Conservation (phyloP, 2,329 filamentous ascomycete species). For the Chrysoporthe cubensis region DNA sequence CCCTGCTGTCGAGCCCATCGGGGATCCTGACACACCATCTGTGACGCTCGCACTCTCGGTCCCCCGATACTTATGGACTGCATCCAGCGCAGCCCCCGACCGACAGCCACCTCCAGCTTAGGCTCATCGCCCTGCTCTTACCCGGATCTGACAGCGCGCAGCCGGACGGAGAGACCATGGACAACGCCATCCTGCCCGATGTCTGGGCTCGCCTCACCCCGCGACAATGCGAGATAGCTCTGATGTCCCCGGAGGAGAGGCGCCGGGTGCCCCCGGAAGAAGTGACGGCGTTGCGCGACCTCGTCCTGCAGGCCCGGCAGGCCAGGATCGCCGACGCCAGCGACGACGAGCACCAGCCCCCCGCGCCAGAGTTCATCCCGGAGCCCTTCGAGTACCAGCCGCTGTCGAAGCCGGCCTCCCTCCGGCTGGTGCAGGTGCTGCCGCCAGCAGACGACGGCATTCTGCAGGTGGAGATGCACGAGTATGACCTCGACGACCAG, state of each 20-base stretch:
- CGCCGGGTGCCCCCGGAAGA: not conserved
- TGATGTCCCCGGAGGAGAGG: not conserved
- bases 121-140: too few species aligned
- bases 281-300: not conserved
- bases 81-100: too few species aligned
- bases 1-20: too few species aligned
- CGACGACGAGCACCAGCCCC: not conserved
- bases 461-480: not conserved
- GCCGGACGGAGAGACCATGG: not conserved
- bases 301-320: not conserved
- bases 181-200: not conserved
- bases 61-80: too few species aligned
- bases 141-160: not conserved
- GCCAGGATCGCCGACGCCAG: not conserved
- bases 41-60: too few species aligned
- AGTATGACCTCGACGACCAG: not conserved
- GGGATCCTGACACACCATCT: too few species aligned
- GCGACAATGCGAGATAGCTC: not conserved
- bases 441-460: not conserved
- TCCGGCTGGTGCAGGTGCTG: not conserved
- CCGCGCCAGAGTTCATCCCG: not conserved
- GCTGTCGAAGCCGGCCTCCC: not conserved
- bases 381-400: slow-evolving; percentile 1
- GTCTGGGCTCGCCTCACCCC: not conserved
- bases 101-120: not conserved